phyloP scores from a whole-genome alignment of 495 filamentous ascomycete species.

The Amphirosellinia nigrospora region DNA sequence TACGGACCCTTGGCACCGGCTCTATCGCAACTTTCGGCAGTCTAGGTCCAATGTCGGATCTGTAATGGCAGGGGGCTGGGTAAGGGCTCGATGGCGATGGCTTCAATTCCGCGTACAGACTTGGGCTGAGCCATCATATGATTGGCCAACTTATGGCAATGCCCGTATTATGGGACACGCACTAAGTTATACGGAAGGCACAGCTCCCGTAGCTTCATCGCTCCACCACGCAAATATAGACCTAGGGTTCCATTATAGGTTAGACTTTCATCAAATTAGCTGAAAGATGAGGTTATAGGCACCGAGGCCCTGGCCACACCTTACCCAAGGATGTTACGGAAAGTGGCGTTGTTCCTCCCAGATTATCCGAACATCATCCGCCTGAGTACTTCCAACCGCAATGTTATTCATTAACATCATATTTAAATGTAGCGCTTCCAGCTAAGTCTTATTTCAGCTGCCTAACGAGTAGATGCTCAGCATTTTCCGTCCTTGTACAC shows the following conservation, averaged over 20 bases:
- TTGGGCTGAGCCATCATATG: background rate
- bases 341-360: background rate
- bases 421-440: background rate
- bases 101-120: background rate
- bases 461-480: background rate
- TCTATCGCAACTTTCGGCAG: background rate
- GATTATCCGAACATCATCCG: background rate
- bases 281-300: background rate
- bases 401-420: background rate
- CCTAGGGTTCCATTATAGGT: background rate
- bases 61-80: conserved; percentile 2
- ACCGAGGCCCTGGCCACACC: background rate
- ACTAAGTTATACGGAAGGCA: conserved; percentile 24
- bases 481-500: background rate
- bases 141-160: background rate
- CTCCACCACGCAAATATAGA: background rate
- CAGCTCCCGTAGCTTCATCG: conserved; percentile 21
- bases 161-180: background rate
- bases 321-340: background rate
- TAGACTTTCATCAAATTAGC: background rate
- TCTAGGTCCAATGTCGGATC: background rate
- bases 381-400: background rate
- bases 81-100: conserved; percentile 14
- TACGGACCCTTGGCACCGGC: background rate
- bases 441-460: background rate